Conservation (phyloP, 2,329 filamentous ascomycete genomes). For the Fusarium agapanthi region DNA sequence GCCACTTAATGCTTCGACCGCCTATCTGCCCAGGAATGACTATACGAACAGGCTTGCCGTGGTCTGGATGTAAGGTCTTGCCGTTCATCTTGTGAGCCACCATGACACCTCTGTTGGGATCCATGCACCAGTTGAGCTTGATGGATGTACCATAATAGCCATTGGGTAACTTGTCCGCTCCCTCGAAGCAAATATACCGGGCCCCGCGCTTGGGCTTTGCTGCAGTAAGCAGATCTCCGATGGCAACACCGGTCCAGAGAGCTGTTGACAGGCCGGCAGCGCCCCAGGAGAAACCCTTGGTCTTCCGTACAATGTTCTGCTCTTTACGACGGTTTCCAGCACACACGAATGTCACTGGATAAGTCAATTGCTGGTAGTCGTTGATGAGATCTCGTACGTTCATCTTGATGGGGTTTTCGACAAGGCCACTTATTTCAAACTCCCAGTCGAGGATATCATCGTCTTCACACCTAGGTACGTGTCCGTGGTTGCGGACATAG, state of each 20-base stretch:
- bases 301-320: conserved; percentile 89
- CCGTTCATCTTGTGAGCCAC: conserved; percentile 93
- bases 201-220: conserved; percentile 76
- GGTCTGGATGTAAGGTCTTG: conserved; percentile 79
- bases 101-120: conserved; percentile 84
- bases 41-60: conserved; percentile 83
- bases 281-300: conserved; percentile 95
- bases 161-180: conserved; percentile 87
- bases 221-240: conserved; percentile 74
- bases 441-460: conserved; percentile 80
- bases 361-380: conserved; percentile 83
- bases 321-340: conserved; percentile 93
- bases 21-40: conserved; percentile 93
- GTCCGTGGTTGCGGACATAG: conserved; percentile 91
- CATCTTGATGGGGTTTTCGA: conserved; percentile 77
- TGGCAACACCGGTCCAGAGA: conserved; percentile 83
- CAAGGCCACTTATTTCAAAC: conserved; percentile 83
- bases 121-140: conserved; percentile 88
- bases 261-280: conserved; percentile 87
- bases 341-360: conserved; percentile 88
- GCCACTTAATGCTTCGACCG: conserved; percentile 91
- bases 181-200: conserved; percentile 89
- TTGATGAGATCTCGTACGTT: conserved; percentile 76
- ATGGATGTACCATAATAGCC: conserved; percentile 89
- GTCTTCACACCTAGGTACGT: conserved; percentile 79